Evolutionary conservation across 495 filamentous ascomycete genomes (phyloP), one percentile per base, ranked within the genome.

Genomic region (Alectoria sarmentosa): DNA sequence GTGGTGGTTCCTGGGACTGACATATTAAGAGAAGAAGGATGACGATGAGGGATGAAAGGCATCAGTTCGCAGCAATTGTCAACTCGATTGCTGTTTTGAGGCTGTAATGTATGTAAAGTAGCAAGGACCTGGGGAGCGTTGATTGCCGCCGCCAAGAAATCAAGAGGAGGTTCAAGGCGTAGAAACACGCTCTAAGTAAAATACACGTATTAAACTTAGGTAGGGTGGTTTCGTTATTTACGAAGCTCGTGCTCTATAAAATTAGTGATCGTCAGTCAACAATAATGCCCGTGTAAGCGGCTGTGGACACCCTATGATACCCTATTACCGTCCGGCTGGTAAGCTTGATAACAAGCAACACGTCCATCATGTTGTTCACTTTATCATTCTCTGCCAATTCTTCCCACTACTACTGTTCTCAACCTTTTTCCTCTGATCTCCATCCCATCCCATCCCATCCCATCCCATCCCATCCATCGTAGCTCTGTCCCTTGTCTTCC

Each of bases 1-100:
- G 13, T 66, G 65, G 65, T 66, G 65, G 65, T 66, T 66, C 56
- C 52, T 62, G 13, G 59, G 65, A 49, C 36, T 66, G 23, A 66
- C 65, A 38, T 66, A 66, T 48, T 66, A 66, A 49, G 37, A 21
- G 30, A 15, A 60, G n/a, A n/a, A n/a, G n/a, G n/a, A n/a, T n/a
- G n/a, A n/a, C n/a, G n/a, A n/a, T n/a, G n/a, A n/a, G n/a, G n/a
- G n/a, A n/a, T n/a, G n/a, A n/a, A 21, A 13, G n/a, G 28, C 52
- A 63, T 57, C 17, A 14, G 14, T 19, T 1, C 3, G 13, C 28
- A 54, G 52, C 34, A 60, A n/a, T n/a, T n/a, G n/a, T n/a, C n/a
- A n/a, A n/a, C n/a, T n/a, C n/a, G n/a, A n/a, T n/a, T 37, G 4
- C 36, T 10, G 10, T 4, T 37, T 61, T 17, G 28, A 48, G 28